Evolutionary conservation across 2,329 filamentous ascomycete species (phyloP).

Genomic region (Colletotrichum higginsianum): DNA sequence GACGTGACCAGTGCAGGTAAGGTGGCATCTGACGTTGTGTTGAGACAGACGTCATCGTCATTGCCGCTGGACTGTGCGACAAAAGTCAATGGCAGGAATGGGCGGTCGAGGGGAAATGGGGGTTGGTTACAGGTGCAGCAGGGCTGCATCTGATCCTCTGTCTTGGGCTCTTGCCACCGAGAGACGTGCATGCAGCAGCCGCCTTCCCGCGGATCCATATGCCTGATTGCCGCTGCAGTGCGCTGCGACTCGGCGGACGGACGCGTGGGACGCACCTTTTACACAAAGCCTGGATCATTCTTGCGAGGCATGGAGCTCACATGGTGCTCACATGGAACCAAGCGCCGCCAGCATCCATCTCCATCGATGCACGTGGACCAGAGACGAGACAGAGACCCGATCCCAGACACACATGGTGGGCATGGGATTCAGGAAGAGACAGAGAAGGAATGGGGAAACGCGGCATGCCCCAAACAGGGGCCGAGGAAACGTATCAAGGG

Average conservation of each 20-base stretch:
- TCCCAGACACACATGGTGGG: slow-evolving; percentile 31
- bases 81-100: not conserved
- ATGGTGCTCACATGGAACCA: too few species aligned
- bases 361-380: too few species aligned
- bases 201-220: slow-evolving; percentile 15
- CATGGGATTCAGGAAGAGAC: slow-evolving; percentile 4
- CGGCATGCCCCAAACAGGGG: not conserved
- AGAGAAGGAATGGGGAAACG: not conserved
- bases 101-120: too few species aligned
- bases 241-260: not conserved
- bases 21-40: slow-evolving; percentile 24
- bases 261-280: slow-evolving; percentile 12
- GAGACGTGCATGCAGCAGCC: slow-evolving; percentile 5
- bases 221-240: slow-evolving; percentile 4
- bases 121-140: not conserved
- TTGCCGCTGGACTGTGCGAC: not conserved
- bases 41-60: slow-evolving; percentile 30
- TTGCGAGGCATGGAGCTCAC: too few species aligned
- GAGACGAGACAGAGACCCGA: not conserved
- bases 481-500: slow-evolving; percentile 19
- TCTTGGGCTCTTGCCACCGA: not conserved
- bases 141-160: slow-evolving; percentile 15
- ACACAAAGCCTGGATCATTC: not conserved
- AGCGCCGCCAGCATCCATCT: too few species aligned
- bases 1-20: slow-evolving; percentile 17